A percentile compares a stretch with the other conserved stretches of the same genome.
Conservation (phyloP, 352 stramenopile species). For the Globisporangium splendens region DNA sequence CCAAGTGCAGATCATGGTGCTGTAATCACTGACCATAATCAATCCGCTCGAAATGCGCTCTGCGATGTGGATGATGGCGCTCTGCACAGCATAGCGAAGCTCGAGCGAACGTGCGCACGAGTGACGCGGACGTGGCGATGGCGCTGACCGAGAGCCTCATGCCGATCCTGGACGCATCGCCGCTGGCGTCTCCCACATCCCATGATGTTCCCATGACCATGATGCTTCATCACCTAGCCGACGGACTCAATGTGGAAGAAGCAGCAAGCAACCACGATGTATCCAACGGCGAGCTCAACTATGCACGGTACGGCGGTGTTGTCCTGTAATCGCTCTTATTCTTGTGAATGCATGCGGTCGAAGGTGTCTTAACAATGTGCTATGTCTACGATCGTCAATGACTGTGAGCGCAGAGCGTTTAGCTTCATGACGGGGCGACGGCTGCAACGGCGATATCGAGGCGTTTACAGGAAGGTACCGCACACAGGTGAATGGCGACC, state of each 20-base stretch:
- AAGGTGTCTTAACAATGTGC: too few species aligned
- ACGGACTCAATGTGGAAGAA: neutral
- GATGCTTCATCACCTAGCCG: too few species aligned
- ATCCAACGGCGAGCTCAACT: conserved; percentile 8
- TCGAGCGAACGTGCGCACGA: conserved; percentile 6
- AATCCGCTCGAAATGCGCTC: too few species aligned
- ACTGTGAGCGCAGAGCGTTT: conserved; percentile 23
- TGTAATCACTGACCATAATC: too few species aligned
- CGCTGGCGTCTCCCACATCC: neutral
- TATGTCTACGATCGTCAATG: neutral
- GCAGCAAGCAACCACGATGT: neutral
- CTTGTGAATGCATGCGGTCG: too few species aligned
- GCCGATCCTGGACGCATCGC: neutral
- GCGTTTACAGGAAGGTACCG: conserved; percentile 35
- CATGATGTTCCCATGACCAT: too few species aligned
- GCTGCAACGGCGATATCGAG: conserved; percentile 32
- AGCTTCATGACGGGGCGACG: conserved; percentile 33
- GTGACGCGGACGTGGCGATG: conserved; percentile 5
- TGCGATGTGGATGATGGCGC: too few species aligned
- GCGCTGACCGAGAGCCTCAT: conserved; percentile 19
- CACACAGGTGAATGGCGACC: too few species aligned
- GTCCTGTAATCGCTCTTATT: too few species aligned
- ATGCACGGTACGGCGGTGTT: conserved; percentile 9
- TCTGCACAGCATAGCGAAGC: neutral
- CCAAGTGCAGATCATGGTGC: too few species aligned